These are phyloP conservation scores for Penicillium sp. DNA, from an alignment of 2,329 filamentous ascomycete genomes.

Conservation along the genomic window DNA sequence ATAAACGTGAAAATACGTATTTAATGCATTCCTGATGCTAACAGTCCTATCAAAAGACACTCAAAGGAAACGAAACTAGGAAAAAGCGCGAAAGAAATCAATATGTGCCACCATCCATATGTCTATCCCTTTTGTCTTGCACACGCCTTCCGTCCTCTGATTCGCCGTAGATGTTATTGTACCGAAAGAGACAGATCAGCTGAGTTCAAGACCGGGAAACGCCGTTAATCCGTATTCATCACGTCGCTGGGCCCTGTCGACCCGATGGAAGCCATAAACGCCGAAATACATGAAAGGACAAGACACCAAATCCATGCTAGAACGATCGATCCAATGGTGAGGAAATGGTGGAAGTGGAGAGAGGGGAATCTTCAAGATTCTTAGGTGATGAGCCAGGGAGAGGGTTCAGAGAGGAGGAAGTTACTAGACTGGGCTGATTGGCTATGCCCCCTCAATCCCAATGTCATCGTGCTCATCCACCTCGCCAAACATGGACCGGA, in stretches of 20 bases:
- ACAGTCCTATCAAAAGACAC: slow-evolving; percentile 2
- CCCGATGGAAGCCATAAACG: neutral
- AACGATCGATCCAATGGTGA: neutral
- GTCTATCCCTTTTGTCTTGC: slow-evolving; percentile 9
- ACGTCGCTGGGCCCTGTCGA: neutral
- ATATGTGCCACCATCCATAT: slow-evolving; percentile 1
- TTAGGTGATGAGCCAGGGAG: neutral
- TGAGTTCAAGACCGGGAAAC: slow-evolving; percentile 2
- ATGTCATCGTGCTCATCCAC: slow-evolving; percentile 17
- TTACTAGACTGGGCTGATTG: neutral
- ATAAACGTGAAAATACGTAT: neutral
- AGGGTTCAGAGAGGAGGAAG: too few species aligned
- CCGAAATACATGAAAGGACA: neutral
- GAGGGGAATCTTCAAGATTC: neutral
- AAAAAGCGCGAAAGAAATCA: neutral
- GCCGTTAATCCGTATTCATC: neutral
- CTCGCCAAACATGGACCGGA: slow-evolving; percentile 25
- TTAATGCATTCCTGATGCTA: slow-evolving; percentile 1
- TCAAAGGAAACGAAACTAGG: neutral
- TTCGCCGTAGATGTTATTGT: neutral
- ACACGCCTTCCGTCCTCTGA: neutral
- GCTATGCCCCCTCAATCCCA: slow-evolving; percentile 9
- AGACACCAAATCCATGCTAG: slow-evolving; percentile 1
- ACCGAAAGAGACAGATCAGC: slow-evolving; percentile 4
- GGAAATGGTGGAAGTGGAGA: neutral